Base-by-base conservation (phyloP, 371 early-diverging fungal species). In the Mucor mucedo region DNA sequence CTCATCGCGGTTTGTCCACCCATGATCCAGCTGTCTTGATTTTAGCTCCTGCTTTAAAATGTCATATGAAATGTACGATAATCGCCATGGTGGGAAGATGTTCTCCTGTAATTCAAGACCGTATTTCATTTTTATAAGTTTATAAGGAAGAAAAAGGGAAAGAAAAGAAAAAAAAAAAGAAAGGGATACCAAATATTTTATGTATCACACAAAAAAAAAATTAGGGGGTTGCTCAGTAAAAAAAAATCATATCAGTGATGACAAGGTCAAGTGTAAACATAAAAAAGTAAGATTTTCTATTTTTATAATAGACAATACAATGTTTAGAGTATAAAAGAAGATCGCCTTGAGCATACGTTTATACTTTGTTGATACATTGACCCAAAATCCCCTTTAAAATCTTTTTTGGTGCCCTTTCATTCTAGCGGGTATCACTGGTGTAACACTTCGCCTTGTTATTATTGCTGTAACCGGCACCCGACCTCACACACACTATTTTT, bases 31-130 rank as follows among this genome's bases (percentile, higher is more conserved):
- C 35, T 69, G 71, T 30, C 83, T 55, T 30, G 77, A 75, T 72
- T 95, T 95, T 61, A 96, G 84, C 62, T 87, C 91, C 10, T 83
- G 81, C 70, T 95, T 97, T 63, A 97, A 87, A 7, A 86, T 88
- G 64, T 95, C 91, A 62, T 98, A 98, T 68, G 95, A 92, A 8
- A 97, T 73, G 76, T 97, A 98, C 66, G 96, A 93, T 71, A 92
- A 88, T 63, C 89, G 84, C 94, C 97, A 98, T 28, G 80, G 80
- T 13, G 75, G 67, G 62, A 79, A 79, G 9, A 79, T 68, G 49
- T 71, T 75, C 38, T 79, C 69, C 62, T 75, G 75, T 52, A 79
- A 68, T 69, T 79, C 77, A 53, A 68, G 67, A 30, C 75, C 80
- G 71, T 73, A 79, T 62, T 79, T 79, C 80, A 79, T 79, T n/a